A percentile compares a stretch with the other conserved stretches of the same genome.
Evolutionary conservation across 495 filamentous ascomycete species (phyloP).

Genomic region (Penicillium odoratum): DNA sequence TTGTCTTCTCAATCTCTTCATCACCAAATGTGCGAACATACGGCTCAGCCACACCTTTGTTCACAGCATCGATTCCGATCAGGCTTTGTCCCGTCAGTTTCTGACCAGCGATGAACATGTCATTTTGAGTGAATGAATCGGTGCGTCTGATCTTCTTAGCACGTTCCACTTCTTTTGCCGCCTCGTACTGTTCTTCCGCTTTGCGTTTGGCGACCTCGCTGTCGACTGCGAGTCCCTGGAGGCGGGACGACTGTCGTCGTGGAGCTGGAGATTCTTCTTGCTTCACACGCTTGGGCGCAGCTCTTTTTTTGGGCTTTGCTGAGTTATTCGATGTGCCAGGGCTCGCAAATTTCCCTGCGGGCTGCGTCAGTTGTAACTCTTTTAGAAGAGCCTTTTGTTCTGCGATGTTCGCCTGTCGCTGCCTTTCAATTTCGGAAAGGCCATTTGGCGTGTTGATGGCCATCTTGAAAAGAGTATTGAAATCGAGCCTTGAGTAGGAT

Average conservation of each 20-base stretch:
- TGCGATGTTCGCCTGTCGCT: slow-evolving; percentile 71
- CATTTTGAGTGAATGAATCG: slow-evolving; percentile 69
- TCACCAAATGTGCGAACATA: slow-evolving; percentile 80
- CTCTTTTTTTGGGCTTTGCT: slow-evolving; percentile 47
- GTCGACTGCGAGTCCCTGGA: slow-evolving; percentile 66
- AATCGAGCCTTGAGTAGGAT: background rate
- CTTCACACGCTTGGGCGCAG: slow-evolving; percentile 48
- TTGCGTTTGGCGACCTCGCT: slow-evolving; percentile 78
- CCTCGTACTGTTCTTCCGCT: slow-evolving; percentile 68
- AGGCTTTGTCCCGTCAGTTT: slow-evolving; percentile 51
- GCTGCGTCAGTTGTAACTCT: slow-evolving; percentile 51
- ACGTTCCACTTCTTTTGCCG: slow-evolving; percentile 57
- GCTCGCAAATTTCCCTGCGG: slow-evolving; percentile 52
- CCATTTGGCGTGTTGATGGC: slow-evolving; percentile 22
- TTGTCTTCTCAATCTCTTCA: slow-evolving; percentile 77
- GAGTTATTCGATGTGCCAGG: slow-evolving; percentile 30
- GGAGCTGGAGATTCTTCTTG: slow-evolving; percentile 49
- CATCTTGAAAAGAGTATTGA: slow-evolving; percentile 7
- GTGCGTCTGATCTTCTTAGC: slow-evolving; percentile 71
- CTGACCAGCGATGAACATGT: slow-evolving; percentile 78
- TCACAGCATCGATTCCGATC: slow-evolving; percentile 55
- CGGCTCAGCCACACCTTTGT: slow-evolving; percentile 68
- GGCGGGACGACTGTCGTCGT: slow-evolving; percentile 63
- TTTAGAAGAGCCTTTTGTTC: slow-evolving; percentile 70
- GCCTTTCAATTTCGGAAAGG: slow-evolving; percentile 66